phyloP scores from a whole-genome alignment of 2,329 filamentous ascomycete genomes.

The Sporothrix mexicana region DNA sequence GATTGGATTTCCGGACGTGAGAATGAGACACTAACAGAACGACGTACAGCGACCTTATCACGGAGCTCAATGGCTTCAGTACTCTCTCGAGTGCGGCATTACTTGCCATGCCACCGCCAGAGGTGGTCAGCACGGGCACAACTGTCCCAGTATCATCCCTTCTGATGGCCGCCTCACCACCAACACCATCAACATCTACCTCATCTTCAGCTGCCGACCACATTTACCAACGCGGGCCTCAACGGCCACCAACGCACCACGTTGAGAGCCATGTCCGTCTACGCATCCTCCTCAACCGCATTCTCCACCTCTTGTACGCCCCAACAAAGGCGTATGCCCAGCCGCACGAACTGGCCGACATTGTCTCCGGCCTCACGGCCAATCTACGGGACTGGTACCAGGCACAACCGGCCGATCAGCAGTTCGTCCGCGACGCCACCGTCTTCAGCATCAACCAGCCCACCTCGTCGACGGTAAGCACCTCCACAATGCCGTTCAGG shows the following conservation, averaged over 20 bases:
- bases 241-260: neutral
- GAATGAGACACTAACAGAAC: neutral
- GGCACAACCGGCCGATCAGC: neutral
- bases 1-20: neutral
- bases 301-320: neutral
- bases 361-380: neutral
- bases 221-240: neutral
- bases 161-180: neutral
- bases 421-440: slow-evolving; percentile 13
- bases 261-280: neutral
- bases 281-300: slow-evolving; percentile 12
- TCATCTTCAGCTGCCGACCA: too few species aligned
- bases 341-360: slow-evolving; percentile 9
- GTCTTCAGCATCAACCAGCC: slow-evolving; percentile 12
- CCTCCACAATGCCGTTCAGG: neutral
- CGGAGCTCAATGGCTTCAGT: slow-evolving; percentile 11
- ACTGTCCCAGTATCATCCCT: neutral
- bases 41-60: slow-evolving; percentile 12
- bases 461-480: neutral
- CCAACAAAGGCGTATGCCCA: slow-evolving; percentile 8
- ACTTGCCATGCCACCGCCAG: neutral
- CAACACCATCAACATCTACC: neutral
- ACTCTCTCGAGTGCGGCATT: neutral
- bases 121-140: neutral
- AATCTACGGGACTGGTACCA: neutral